These are phyloP conservation scores for Pythium phragmitis DNA, from an alignment of 352 stramenopile species.

Conservation along the genomic window DNA sequence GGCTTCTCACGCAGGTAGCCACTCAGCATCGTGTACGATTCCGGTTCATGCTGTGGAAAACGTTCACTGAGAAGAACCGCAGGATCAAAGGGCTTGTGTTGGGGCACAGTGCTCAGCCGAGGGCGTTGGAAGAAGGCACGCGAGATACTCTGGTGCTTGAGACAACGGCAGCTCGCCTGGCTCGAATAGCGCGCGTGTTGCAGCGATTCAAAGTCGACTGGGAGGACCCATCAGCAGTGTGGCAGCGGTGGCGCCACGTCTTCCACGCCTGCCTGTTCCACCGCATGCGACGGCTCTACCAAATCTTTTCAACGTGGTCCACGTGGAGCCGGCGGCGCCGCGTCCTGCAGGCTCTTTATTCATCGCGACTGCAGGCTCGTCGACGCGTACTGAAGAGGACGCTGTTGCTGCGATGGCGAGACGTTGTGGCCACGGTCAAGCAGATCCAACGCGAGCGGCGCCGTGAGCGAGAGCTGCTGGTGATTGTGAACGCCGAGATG, in stretches of 20 bases:
- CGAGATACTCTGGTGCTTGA: background rate
- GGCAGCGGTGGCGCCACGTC: conserved; percentile 54
- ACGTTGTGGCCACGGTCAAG: conserved; percentile 42
- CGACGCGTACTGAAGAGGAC: background rate
- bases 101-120: background rate
- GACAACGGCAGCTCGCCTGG: background rate
- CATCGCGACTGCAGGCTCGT: conserved; percentile 14
- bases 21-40: conserved; percentile 39
- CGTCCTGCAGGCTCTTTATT: conserved; percentile 23
- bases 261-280: conserved; percentile 68
- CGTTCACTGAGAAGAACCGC: conserved; percentile 32
- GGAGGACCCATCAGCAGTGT: conserved; percentile 33
- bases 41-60: conserved; percentile 54
- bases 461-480: conserved; percentile 55
- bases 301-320: conserved; percentile 37
- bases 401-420: conserved; percentile 39
- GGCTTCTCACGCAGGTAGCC: conserved; percentile 39
- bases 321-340: conserved; percentile 21
- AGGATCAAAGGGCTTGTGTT: conserved; percentile 28
- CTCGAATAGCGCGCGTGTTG: conserved; percentile 42
- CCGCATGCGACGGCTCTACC: conserved; percentile 41
- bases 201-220: conserved; percentile 50
- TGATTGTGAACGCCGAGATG: conserved; percentile 58
- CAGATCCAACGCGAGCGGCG: conserved; percentile 43
- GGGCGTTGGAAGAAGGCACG: background rate